Evolutionary conservation across 2,329 filamentous ascomycete genomes (phyloP).

Genomic region (Cytospora schulzeri): DNA sequence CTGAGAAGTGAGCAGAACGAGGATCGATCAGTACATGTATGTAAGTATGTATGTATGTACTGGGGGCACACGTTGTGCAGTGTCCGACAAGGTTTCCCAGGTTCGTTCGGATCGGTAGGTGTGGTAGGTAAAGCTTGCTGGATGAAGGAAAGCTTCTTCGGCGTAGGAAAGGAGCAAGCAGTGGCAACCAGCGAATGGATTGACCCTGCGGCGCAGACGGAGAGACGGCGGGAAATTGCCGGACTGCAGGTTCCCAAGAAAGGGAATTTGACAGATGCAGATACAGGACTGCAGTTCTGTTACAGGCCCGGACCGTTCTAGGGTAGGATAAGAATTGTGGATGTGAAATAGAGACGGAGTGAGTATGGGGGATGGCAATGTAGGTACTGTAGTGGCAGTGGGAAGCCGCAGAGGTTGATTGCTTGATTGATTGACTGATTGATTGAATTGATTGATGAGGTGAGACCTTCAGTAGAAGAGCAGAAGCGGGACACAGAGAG

Average conservation of each 20-base stretch:
- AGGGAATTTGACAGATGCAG: conserved; percentile 14
- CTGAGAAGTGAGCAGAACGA: not conserved
- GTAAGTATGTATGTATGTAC: no score
- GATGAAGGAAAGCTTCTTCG: conserved; percentile 3
- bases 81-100: not conserved
- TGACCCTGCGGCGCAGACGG: conserved; percentile 3
- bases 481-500: conserved; percentile 5
- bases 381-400: conserved; percentile 6
- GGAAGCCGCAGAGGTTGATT: conserved; percentile 12
- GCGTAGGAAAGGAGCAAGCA: conserved; percentile 17
- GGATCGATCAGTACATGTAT: not conserved
- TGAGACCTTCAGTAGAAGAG: not conserved
- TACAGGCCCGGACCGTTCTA: not conserved
- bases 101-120: not conserved
- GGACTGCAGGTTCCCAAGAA: conserved; percentile 16
- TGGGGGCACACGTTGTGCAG: not conserved
- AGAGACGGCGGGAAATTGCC: conserved; percentile 13
- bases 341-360: not conserved
- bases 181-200: conserved; percentile 12
- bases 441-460: not conserved
- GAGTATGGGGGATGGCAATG: conserved; percentile 1
- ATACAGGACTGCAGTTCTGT: not conserved
- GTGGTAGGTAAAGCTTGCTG: conserved; percentile 1
- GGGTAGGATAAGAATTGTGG: not conserved
- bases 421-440: no score